Base-by-base conservation (phyloP, 176 grass and related monocot genomes). In the Thalia dealbata region DNA sequence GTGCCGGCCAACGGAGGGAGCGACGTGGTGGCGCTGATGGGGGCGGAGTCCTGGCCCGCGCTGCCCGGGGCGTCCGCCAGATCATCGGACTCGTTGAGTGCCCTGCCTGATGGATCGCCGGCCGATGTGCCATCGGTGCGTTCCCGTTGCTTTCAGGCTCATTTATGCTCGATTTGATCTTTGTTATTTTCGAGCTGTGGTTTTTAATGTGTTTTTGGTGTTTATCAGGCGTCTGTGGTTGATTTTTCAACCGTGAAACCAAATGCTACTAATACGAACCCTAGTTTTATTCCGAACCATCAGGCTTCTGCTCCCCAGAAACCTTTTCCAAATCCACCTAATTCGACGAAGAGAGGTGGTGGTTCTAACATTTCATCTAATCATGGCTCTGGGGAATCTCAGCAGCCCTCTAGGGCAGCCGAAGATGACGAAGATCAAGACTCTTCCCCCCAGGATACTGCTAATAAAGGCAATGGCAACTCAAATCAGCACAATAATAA, bases 41-140 rank as follows among this genome's bases (percentile, higher is more conserved):
- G 70, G 6, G 77, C 79, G 0, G 83, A 67, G 12, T 80, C 84
- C 9, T 89, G 92, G 88, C 88, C 92, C 1, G 69, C 88, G 64
- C 89, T 91, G 9, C 44, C 54, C 11, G 67, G 70, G 61, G 35
- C 64, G 45, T 48, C 45, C 45, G 45, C 45, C 45, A 8, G 45
- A 48, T 48, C 45, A 2, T 72, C 86, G 0, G 84, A 92, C 77
- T 87, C 89, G 25, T 71, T 88, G 62, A 88, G 84, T 29, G 77
- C 81, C 14, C 79, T 89, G 26, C 80, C 83, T 0, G 86, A 89
- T 67, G 82, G 44, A 54, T 42, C 64, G 19, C 83, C 86, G 2
- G 63, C 51, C 45, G 45, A 1, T 38, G 73, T 64, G 3, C 44
- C 88, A 10, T 65, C 81, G 82, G 92, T 96, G 64, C 63, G 52